A percentile compares a stretch with the other conserved stretches of the same genome.
Conservation (phyloP, 2,329 filamentous ascomycete species). For the Apiospora arundinis region DNA sequence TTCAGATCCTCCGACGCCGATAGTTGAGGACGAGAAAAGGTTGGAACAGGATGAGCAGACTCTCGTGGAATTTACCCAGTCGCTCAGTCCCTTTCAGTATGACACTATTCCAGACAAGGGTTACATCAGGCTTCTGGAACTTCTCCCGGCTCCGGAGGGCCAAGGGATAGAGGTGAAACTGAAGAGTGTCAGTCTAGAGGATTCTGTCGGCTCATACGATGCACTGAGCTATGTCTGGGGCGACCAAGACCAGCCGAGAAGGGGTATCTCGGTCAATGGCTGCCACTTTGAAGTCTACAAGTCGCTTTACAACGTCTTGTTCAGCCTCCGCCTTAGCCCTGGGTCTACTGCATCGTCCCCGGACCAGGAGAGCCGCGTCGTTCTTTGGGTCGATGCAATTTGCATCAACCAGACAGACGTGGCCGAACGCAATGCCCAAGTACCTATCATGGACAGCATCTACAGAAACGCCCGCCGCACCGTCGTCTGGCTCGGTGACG, state of each 20-base stretch:
- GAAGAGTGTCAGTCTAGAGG: neutral
- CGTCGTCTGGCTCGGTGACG: conserved; percentile 23
- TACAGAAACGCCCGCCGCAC: conserved; percentile 21
- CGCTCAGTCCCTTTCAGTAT: neutral
- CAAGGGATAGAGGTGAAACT: neutral
- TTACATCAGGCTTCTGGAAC: conserved; percentile 9
- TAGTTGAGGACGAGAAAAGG: neutral
- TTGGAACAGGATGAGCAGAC: neutral
- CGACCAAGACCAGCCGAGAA: neutral
- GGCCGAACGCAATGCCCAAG: conserved; percentile 21
- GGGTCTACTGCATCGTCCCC: neutral
- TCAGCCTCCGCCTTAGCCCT: neutral
- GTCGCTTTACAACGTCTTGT: neutral
- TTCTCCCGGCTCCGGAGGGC: neutral
- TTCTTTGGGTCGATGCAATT: conserved; percentile 28
- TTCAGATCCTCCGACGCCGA: neutral
- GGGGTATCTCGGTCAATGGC: neutral
- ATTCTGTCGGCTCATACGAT: neutral
- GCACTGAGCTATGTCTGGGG: conserved; percentile 22
- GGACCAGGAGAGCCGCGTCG: neutral
- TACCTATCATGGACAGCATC: conserved; percentile 26
- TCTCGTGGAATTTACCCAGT: neutral
- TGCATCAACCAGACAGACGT: conserved; percentile 26
- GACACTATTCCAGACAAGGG: neutral
- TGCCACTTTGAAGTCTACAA: neutral